phyloP scores from a whole-genome alignment of 2,329 filamentous ascomycete genomes.

The Zymoseptoria pseudotritici region DNA sequence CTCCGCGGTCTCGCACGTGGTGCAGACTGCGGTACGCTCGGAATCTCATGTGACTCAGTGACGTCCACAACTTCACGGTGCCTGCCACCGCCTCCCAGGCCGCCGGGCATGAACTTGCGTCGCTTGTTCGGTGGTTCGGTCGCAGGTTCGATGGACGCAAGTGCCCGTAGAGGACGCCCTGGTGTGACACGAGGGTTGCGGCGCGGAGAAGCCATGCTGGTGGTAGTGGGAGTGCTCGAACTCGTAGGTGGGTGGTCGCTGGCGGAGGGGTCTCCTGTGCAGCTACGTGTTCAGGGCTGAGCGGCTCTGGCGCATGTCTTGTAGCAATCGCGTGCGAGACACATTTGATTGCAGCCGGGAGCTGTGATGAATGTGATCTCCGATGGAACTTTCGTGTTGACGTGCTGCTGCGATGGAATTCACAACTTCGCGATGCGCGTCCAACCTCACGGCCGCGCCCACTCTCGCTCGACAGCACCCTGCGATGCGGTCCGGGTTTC shows the following conservation, averaged over 20 bases:
- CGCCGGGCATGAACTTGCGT: conserved; percentile 70
- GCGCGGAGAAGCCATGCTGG: conserved; percentile 17
- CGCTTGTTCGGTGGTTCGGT: conserved; percentile 41
- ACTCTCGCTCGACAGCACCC: no score
- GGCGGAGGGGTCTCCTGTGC: neutral
- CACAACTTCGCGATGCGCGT: neutral
- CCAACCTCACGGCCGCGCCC: neutral
- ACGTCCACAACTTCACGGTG: conserved; percentile 54
- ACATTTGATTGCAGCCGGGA: neutral
- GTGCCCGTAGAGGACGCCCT: conserved; percentile 20
- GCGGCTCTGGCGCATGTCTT: neutral
- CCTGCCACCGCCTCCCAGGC: conserved; percentile 75
- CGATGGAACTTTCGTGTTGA: neutral
- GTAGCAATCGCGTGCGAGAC: neutral
- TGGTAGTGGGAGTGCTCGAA: neutral
- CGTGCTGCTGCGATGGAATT: neutral
- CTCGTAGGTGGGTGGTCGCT: neutral
- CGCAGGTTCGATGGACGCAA: conserved; percentile 27
- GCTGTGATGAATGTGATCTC: neutral
- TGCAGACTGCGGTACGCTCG: conserved; percentile 25
- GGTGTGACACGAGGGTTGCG: conserved; percentile 23
- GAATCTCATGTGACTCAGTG: conserved; percentile 56
- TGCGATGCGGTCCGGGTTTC: no score
- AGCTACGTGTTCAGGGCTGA: neutral
- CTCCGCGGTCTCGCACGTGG: conserved; percentile 29